A percentile compares a stretch with the other conserved stretches of the same genome.
Evolutionary conservation across 345 rosid species (phyloP).

Genomic region (Salix purpurea): DNA sequence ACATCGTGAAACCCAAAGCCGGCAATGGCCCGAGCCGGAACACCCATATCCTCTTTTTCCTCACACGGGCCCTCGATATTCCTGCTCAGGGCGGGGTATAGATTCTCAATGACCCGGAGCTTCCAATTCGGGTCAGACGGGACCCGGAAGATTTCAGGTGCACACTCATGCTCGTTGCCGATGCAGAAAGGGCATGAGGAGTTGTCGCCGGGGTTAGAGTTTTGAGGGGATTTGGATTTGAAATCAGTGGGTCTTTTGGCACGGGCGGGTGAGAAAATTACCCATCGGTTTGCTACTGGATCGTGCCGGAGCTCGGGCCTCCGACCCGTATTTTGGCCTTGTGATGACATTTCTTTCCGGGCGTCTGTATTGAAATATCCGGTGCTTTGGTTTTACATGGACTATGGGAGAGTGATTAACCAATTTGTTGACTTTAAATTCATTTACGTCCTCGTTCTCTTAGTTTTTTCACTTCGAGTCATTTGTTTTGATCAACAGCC

Average conservation of each 20-base stretch:
- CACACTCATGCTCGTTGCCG: constrained; percentile 78
- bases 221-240: constrained; percentile 58
- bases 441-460: too few relatives aligned
- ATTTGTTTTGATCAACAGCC: too few relatives aligned
- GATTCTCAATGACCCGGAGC: constrained; percentile 79
- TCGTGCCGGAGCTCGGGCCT: constrained; percentile 66
- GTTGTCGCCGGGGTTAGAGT: constrained; percentile 14
- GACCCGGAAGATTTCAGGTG: constrained; percentile 79
- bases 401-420: too few relatives aligned
- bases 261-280: constrained; percentile 66
- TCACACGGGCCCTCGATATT: constrained; percentile 28
- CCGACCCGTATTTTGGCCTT: constrained; percentile 9
- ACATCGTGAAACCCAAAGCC: constrained; percentile 90
- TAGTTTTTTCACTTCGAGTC: too few relatives aligned
- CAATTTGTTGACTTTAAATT: too few relatives aligned
- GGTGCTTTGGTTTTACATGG: too few relatives aligned
- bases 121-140: constrained; percentile 54
- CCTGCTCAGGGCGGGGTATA: constrained; percentile 74
- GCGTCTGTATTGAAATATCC: not conserved
- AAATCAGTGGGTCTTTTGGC: constrained; percentile 76
- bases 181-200: constrained; percentile 69
- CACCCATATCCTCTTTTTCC: constrained; percentile 4
- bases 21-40: constrained; percentile 19
- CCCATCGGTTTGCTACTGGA: constrained; percentile 61
- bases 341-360: not conserved